phyloP scores from a whole-genome alignment of 176 grass and related monocot species.

The Cenchrus americanus region DNA sequence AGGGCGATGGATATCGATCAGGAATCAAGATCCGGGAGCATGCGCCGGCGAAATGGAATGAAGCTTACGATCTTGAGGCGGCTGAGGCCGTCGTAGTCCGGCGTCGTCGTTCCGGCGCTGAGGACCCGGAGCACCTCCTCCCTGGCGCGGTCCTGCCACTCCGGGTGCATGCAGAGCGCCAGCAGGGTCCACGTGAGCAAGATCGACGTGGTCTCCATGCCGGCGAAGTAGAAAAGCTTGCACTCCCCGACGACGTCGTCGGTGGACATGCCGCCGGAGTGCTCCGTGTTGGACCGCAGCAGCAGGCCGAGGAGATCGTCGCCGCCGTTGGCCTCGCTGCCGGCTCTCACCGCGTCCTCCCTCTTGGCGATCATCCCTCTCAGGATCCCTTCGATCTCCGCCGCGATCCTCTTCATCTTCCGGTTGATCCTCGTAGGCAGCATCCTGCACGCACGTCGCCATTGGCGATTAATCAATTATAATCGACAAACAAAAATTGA shows the following conservation, averaged over 20 bases:
- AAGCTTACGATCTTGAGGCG: conserved; percentile 37
- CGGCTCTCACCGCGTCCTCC: conserved; percentile 24
- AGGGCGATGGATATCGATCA: no score
- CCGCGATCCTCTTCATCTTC: conserved; percentile 39
- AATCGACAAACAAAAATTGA: not conserved
- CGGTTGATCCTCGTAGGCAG: conserved; percentile 42
- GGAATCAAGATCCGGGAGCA: not conserved
- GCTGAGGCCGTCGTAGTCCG: conserved; percentile 46
- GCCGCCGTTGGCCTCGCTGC: not conserved
- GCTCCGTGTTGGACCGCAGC: conserved; percentile 51
- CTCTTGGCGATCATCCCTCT: conserved; percentile 46
- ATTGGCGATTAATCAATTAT: not conserved
- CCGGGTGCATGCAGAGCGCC: conserved; percentile 48
- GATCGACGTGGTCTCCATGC: conserved; percentile 63
- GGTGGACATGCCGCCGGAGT: conserved; percentile 29
- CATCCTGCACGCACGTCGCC: conserved; percentile 1
- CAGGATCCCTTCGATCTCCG: conserved; percentile 44
- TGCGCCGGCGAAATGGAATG: not conserved
- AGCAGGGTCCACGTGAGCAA: conserved; percentile 65
- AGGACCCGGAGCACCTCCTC: conserved; percentile 55
- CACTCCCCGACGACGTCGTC: conserved; percentile 64
- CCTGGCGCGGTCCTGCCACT: conserved; percentile 56
- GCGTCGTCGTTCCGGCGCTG: conserved; percentile 1
- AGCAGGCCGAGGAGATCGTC: conserved; percentile 46
- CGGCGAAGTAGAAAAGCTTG: conserved; percentile 72